phyloP scores from a whole-genome alignment of 1,139 yeast species.

The Magnusiomyces tetraspermus region DNA sequence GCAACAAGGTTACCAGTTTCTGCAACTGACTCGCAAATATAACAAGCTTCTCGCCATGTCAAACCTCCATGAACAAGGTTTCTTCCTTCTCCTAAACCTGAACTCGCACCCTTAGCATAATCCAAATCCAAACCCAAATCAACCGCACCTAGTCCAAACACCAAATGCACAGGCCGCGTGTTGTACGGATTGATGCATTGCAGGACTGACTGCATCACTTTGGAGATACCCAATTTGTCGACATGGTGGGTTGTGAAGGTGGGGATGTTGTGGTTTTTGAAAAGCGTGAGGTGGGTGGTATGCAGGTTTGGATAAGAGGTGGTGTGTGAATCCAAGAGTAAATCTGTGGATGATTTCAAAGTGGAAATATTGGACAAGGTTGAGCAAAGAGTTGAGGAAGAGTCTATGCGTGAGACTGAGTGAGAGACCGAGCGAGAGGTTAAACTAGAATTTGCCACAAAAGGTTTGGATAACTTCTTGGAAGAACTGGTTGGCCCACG shows the following conservation, averaged over 20 bases:
- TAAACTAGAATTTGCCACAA: too few species aligned
- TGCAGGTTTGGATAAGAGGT: too few species aligned
- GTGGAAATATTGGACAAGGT: too few species aligned
- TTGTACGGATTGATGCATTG: constrained; percentile 68
- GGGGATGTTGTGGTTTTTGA: constrained; percentile 61
- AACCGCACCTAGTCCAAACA: constrained; percentile 94
- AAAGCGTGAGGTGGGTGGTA: too few species aligned
- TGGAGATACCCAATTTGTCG: constrained; percentile 87
- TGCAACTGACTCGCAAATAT: constrained; percentile 84
- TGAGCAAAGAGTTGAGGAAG: too few species aligned
- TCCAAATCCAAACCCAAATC: constrained; percentile 94
- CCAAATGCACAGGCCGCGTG: constrained; percentile 69
- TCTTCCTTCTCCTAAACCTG: too few species aligned
- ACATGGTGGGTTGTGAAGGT: constrained; percentile 95
- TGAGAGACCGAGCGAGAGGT: too few species aligned
- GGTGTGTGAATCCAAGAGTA: too few species aligned
- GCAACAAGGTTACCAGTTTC: constrained; percentile 82
- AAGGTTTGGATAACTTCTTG: too few species aligned
- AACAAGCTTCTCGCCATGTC: constrained; percentile 88
- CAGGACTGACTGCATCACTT: constrained; percentile 87
- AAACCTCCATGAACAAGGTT: constrained; percentile 96
- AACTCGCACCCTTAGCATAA: constrained; percentile 96
- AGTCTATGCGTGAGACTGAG: too few species aligned
- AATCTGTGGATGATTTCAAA: too few species aligned
- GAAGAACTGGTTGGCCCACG: constrained; percentile 90